A percentile compares a stretch with the other conserved stretches of the same genome.
Conservation (phyloP, 306 rosid genomes). For the Mimosa pudica region DNA sequence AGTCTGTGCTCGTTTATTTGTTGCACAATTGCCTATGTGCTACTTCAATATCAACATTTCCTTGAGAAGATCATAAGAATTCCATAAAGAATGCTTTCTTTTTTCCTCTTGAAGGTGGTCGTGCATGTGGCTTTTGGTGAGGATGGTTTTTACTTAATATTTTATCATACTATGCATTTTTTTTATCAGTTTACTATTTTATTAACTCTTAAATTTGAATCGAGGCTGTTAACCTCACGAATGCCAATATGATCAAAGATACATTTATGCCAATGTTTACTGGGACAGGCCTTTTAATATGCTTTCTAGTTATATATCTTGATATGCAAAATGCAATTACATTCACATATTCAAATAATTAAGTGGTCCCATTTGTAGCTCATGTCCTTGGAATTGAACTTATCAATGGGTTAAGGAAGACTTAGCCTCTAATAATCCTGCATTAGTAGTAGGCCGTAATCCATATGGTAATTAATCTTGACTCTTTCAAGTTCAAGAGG, state of each 20-base stretch:
- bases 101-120: slow-evolving; percentile 86
- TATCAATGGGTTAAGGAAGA: slow-evolving; percentile 90
- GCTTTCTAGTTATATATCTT: slow-evolving; percentile 59
- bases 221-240: no score
- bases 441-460: slow-evolving; percentile 48
- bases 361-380: slow-evolving; percentile 53
- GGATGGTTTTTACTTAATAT: slow-evolving; percentile 56
- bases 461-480: slow-evolving; percentile 63
- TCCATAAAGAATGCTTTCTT: slow-evolving; percentile 80
- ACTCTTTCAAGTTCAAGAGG: slow-evolving; percentile 64
- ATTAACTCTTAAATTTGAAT: no score
- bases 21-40: slow-evolving; percentile 73
- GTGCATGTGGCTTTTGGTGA: slow-evolving; percentile 77
- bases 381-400: slow-evolving; percentile 83
- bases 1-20: slow-evolving; percentile 7
- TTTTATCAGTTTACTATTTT: not conserved
- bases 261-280: not conserved
- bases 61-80: slow-evolving; percentile 39
- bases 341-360: slow-evolving; percentile 42
- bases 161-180: slow-evolving; percentile 19
- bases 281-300: not conserved
- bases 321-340: slow-evolving; percentile 57
- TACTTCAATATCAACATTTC: slow-evolving; percentile 60
- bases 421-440: slow-evolving; percentile 52
- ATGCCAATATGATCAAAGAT: not conserved